Base-by-base conservation (phyloP, 148 eudicot genomes). In the Chenopodium formosanum region DNA sequence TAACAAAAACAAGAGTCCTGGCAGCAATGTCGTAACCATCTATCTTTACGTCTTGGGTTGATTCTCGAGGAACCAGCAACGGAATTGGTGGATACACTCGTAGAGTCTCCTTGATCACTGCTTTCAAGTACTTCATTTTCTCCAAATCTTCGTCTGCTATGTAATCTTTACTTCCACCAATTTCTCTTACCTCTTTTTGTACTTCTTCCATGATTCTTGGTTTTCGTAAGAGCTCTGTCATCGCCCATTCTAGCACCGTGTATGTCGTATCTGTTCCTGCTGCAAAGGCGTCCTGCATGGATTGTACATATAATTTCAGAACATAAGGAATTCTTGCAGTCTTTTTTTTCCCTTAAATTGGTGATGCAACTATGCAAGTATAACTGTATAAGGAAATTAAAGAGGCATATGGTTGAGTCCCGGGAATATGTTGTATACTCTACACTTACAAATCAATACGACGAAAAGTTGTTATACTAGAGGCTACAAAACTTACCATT, bases 11-110 rank as follows among this genome's bases (percentile, higher is more conserved):
- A 19, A 8, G 75, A 58, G 91, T 89, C 6, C 62, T 74, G 0
- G 83, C 78, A 16, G 71, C 68, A 73, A 87, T 70, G 62, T 89
- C 82, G 14, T 85, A 85, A 8, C 88, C 87, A 46, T 75, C 44
- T 20, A 85, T 8, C 31, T 37, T 76, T 9, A 44, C 4, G 23
- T 73, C 56, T 31, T 81, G 69, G 7, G 46, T 44, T 58, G 87
- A 34, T 69, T 56, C 72, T 10, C 87, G 82, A 22, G 76, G 82
- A 3, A 79, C 23, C 2, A 85, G n/a, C 34, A 85, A 50, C 0
- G 87, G 87, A 25, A 78, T 9, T 17, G 84, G 87, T 4, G 84
- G 82, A 47, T 85, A 84, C 2, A 85, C 29, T 47, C 84, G 40
- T 4, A 85, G 63, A 10, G 87, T 65, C 60, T 85, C 87, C 70